Evolutionary conservation across 805 yeast species (phyloP), one percentile per base, ranked within the genome.

Genomic region (Wickerhamiella lipophila): DNA sequence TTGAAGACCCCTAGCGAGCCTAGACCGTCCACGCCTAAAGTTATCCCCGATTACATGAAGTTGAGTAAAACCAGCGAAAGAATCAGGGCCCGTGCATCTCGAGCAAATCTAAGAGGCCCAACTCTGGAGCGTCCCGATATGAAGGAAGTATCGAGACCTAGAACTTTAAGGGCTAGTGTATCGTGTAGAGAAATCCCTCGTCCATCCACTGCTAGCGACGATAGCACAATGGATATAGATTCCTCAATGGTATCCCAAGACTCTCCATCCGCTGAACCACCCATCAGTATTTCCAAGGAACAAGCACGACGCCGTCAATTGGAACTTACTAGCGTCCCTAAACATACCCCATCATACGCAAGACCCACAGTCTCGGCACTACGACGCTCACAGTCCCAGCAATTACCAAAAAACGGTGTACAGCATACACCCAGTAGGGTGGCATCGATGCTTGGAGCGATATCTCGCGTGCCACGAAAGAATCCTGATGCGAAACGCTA

Each of bases 271-370:
- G 38, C 38, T 16, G 15, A 32, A 6, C 38, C 38, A 3, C 38
- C 38, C n/a, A 9, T 29, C n/a, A 25, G 27, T 25, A 30, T 6
- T 15, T 30, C 13, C 35, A 30, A n/a, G 13, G 15, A 12, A 6
- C n/a, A 9, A 15, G 15, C 11, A 15, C 19, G 11, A 13, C 32
- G 21, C 15, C 18, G 6, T 3, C 38, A 32, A 15, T 16, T 32
- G 38, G 43, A 22, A 3, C 27, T 40, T 13, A 40, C 47, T 29
- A 4, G 23, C 16, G 40, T 19, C n/a, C 47, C 47, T 5, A 32
- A 19, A 5, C 47, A 34, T 21, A 22, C 23, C 6, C 60, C 60
- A 6, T 46, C 52, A 18, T 56, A 53, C 16, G 58, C 58, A 11
- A 49, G 58, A n/a, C 60, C 60, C 1, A 56, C 60, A 1, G 16